These are phyloP conservation scores for Ogataea zsoltii DNA, from an alignment of 805 yeast genomes.

Conservation along the genomic window DNA sequence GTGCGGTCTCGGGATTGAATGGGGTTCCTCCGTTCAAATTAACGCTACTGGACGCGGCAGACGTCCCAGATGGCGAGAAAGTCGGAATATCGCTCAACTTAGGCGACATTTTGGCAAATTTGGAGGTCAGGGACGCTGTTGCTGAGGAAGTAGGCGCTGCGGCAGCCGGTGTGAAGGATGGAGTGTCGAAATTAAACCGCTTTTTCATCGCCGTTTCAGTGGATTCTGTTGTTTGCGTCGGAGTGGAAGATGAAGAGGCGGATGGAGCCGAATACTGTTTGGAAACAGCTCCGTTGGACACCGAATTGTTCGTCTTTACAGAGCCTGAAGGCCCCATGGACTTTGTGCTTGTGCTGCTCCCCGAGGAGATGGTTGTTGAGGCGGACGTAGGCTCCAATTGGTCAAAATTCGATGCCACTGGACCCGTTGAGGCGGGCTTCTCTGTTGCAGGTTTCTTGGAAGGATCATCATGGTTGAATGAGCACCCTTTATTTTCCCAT, in stretches of 20 bases:
- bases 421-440: neutral
- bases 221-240: constrained; percentile 10
- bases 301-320: neutral
- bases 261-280: constrained; percentile 3
- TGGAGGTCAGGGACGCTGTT: constrained; percentile 29
- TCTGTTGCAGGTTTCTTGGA: constrained; percentile 16
- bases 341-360: constrained; percentile 7
- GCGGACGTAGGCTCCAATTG: constrained; percentile 11
- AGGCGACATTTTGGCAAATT: constrained; percentile 50
- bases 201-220: constrained; percentile 31
- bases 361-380: constrained; percentile 13
- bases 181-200: constrained; percentile 54
- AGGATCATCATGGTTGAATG: constrained; percentile 64
- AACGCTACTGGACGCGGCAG: constrained; percentile 7
- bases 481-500: constrained; percentile 84
- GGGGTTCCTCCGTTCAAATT: constrained; percentile 11
- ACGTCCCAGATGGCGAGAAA: constrained; percentile 44
- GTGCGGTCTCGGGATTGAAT: constrained; percentile 34
- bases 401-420: neutral
- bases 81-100: constrained; percentile 47
- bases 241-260: constrained; percentile 3
- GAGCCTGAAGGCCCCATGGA: constrained; percentile 7
- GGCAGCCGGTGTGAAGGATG: constrained; percentile 51
- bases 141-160: constrained; percentile 33
- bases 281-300: neutral